Percentiles rank a stretch among this genome's conserved stretches.
phyloP scores from a whole-genome alignment of 257 asterid species.

The Nemophila menziesii region DNA sequence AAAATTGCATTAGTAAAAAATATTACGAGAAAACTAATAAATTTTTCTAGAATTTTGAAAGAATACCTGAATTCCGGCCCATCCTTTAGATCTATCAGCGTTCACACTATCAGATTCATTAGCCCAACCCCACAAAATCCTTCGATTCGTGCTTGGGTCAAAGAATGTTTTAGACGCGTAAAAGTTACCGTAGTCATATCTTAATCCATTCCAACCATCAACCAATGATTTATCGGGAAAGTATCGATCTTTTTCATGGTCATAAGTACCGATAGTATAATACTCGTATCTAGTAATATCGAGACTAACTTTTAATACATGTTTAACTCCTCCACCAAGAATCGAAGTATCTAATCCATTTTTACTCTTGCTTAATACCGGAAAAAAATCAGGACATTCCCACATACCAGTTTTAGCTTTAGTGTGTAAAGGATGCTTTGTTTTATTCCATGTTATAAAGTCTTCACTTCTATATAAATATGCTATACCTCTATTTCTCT shows the following conservation, averaged over 20 bases:
- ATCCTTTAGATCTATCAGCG: conserved; percentile 38
- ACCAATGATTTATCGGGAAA: conserved; percentile 36
- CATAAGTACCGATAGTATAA: conserved; percentile 46
- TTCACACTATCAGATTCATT: conserved; percentile 43
- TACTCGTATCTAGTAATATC: conserved; percentile 49
- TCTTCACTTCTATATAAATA: conserved; percentile 43
- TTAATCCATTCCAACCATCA: conserved; percentile 51
- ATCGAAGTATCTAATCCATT: conserved; percentile 44
- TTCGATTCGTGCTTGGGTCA: conserved; percentile 36
- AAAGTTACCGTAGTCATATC: conserved; percentile 56
- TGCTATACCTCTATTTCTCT: conserved; percentile 25
- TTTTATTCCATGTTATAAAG: conserved; percentile 47
- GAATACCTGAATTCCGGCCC: conserved; percentile 59
- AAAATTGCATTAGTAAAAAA: too few relatives aligned
- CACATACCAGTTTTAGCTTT: conserved; percentile 34
- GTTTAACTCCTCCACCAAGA: conserved; percentile 24
- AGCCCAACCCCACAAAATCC: conserved; percentile 74
- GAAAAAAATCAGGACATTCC: conserved; percentile 78
- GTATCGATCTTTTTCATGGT: conserved; percentile 22
- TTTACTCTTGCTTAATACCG: conserved; percentile 20
- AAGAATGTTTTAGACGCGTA: conserved; percentile 66
- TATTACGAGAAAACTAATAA: too few relatives aligned
- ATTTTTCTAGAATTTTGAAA: neutral
- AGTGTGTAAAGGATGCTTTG: conserved; percentile 36
- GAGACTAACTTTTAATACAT: conserved; percentile 56